Evolutionary conservation across 179 eudicot genomes (phyloP).

Genomic region (Corrigiola litoralis): DNA sequence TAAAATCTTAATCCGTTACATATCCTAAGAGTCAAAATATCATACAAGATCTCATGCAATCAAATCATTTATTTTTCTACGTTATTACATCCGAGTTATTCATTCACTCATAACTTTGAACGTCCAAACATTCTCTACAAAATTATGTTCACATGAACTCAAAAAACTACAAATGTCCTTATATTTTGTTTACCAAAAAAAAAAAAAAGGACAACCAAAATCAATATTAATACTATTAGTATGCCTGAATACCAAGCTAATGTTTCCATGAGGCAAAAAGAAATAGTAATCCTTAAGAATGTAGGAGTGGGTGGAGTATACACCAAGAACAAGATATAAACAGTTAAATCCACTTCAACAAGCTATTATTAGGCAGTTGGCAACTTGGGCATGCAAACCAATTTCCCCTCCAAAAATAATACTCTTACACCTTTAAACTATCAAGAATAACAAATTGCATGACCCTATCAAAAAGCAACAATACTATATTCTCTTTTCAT

Average conservation of each 20-base stretch:
- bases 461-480: constrained; percentile 19
- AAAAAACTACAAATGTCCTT: too few species aligned
- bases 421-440: neutral
- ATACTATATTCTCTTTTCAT: constrained; percentile 12
- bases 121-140: too few species aligned
- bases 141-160: too few species aligned
- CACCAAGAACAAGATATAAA: constrained; percentile 7
- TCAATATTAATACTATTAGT: too few species aligned
- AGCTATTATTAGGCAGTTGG: constrained; percentile 26
- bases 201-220: too few species aligned
- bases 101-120: too few species aligned
- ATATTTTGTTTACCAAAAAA: too few species aligned
- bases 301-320: constrained; percentile 11
- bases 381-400: constrained; percentile 21
- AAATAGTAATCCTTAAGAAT: neutral
- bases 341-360: constrained; percentile 17
- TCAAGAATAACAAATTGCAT: neutral
- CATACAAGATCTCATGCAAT: too few species aligned
- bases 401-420: neutral
- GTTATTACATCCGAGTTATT: too few species aligned
- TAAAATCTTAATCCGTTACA: too few species aligned
- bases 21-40: too few species aligned
- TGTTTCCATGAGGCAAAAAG: neutral
- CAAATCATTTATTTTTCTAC: too few species aligned
- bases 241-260: neutral